phyloP scores from a whole-genome alignment of 2,329 filamentous ascomycete genomes.

The Colletotrichum higginsianum region DNA sequence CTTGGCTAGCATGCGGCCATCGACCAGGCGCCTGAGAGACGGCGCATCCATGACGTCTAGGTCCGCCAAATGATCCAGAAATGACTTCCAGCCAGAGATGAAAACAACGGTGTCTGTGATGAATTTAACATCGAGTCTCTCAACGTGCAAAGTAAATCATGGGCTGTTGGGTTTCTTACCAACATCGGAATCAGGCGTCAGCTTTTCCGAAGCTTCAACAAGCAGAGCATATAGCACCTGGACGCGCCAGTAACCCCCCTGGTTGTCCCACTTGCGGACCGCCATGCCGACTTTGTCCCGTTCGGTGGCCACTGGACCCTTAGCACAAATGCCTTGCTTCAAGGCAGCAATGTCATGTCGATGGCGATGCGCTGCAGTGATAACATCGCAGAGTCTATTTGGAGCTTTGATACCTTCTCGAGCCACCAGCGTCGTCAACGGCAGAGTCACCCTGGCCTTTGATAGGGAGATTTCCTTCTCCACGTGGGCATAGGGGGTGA shows the following conservation, averaged over 20 bases:
- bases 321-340: slow-evolving; percentile 68
- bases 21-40: slow-evolving; percentile 75
- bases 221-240: slow-evolving; percentile 79
- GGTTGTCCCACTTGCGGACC: slow-evolving; percentile 78
- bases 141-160: background rate
- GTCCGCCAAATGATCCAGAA: slow-evolving; percentile 68
- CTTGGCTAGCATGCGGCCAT: slow-evolving; percentile 81
- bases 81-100: slow-evolving; percentile 66
- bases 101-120: slow-evolving; percentile 61
- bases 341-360: slow-evolving; percentile 73
- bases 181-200: slow-evolving; percentile 46
- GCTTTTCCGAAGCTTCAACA: slow-evolving; percentile 69
- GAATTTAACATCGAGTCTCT: slow-evolving; percentile 10
- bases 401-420: slow-evolving; percentile 85
- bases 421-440: slow-evolving; percentile 72
- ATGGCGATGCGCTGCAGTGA: slow-evolving; percentile 76
- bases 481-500: slow-evolving; percentile 79
- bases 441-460: slow-evolving; percentile 61
- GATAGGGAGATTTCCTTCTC: slow-evolving; percentile 55
- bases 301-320: slow-evolving; percentile 61
- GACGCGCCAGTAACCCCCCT: slow-evolving; percentile 75
- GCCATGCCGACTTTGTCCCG: slow-evolving; percentile 81
- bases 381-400: slow-evolving; percentile 80
- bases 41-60: slow-evolving; percentile 72
- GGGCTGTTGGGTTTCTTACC: slow-evolving; percentile 14